Conservation (phyloP, 1,284 basidiomycete genomes). For the Clitocybe nebularis region DNA sequence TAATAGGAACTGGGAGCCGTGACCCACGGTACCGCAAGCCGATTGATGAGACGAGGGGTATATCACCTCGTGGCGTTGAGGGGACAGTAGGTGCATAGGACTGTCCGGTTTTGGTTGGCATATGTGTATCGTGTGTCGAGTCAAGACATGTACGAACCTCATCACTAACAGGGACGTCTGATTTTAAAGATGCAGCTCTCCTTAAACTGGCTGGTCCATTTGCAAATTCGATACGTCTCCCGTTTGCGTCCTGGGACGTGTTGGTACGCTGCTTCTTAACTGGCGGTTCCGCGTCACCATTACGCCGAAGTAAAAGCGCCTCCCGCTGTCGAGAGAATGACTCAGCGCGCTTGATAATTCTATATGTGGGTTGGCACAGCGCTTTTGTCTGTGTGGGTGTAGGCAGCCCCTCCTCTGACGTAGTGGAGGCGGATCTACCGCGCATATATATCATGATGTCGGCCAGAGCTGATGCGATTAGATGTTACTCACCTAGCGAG, state of each 20-base stretch:
- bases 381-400: not conserved
- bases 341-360: slow-evolving; percentile 3
- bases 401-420: not conserved
- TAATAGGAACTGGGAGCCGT: slow-evolving; percentile 34
- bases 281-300: not conserved
- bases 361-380: not conserved
- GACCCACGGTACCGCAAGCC: not conserved
- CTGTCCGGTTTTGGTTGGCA: not conserved
- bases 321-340: no score
- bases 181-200: slow-evolving; percentile 26
- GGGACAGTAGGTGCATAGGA: slow-evolving; percentile 2
- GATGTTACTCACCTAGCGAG: no score
- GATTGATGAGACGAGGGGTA: not conserved
- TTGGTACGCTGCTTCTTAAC: not conserved
- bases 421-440: not conserved
- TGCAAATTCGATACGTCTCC: slow-evolving; percentile 12
- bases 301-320: not conserved
- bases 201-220: slow-evolving; percentile 26
- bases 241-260: not conserved
- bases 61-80: not conserved
- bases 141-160: not conserved
- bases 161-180: slow-evolving; percentile 9
- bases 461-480: no score
- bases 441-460: no score
- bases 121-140: not conserved